Evolutionary conservation across 768 basidiomycete genomes (phyloP), one percentile per base, ranked within the genome.

Genomic region (Suillus bovinus): DNA sequence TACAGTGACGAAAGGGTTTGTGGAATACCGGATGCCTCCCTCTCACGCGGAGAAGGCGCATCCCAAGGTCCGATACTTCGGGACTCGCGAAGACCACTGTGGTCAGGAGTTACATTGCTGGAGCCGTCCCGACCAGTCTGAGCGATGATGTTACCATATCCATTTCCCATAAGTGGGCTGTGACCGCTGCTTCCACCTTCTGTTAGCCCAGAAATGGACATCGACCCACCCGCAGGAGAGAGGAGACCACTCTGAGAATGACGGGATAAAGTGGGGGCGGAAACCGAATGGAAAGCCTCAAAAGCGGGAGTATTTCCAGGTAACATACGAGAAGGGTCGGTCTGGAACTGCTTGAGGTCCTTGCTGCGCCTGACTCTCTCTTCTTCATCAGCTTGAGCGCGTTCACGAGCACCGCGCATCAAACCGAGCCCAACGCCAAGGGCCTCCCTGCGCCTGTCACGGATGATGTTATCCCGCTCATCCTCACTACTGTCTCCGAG

Each of bases 271-370:
- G 70, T 20, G 2, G 49, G 34, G 2, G 42, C 29, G 1, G 79
- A 79, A 1, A 88, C 82, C 1, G 87, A 85, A 71, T 93, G 88
- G 78, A 93, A 94, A 2, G 91, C 88, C 68, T 94, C 92, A 70
- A 84, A 93, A 1, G 89, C 83, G 27, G 79, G 77, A 3, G 82
- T 70, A 66, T 78, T 76, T 55, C 74, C 75, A 57, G 79, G 72
- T 9, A 82, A 67, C 59, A 83, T 67, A 22, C 74, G 69, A 24
- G 78, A 77, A 47, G 71, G 74, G 52, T 74, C 73, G 2, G 74
- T 75, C 29, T 83, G 75, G 49, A 54, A 47, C 34, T 77, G 75
- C 39, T 81, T 79, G 63, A 80, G 76, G 54, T 82, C 82, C 71
- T 83, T 87, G 70, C 80, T 82, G 69, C 83, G 84, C 61, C 87